A percentile compares a stretch with the other conserved stretches of the same genome.
phyloP scores from a whole-genome alignment of 306 rosid genomes.

The Dryas alaskensis region DNA sequence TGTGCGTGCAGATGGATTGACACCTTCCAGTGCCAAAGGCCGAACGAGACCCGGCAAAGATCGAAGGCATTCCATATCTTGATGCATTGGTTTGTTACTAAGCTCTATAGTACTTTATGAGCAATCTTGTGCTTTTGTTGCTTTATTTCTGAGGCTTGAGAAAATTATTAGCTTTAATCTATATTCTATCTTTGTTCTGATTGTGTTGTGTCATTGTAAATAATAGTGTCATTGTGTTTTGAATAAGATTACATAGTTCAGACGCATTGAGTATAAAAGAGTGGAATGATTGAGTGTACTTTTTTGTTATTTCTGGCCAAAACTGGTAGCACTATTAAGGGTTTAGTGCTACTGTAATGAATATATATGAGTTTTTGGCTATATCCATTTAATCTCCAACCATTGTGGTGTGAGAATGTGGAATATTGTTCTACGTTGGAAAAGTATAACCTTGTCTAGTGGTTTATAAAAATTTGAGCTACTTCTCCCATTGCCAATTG shows the following conservation, averaged over 20 bases:
- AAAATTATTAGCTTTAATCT: constrained; percentile 8
- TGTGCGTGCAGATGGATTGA: constrained; percentile 55
- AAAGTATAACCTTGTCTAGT: too few species aligned
- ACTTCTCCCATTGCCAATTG: too few species aligned
- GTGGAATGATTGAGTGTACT: constrained; percentile 23
- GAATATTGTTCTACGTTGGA: too few species aligned
- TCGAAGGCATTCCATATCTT: constrained; percentile 88
- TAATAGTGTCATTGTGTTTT: constrained; percentile 29
- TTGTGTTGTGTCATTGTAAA: constrained; percentile 37
- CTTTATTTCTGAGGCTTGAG: constrained; percentile 23
- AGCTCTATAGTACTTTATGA: constrained; percentile 6
- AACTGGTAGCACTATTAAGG: neutral
- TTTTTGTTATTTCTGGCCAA: constrained; percentile 9
- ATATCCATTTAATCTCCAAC: too few species aligned
- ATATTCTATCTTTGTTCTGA: neutral
- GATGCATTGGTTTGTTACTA: constrained; percentile 28
- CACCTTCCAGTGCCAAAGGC: constrained; percentile 42
- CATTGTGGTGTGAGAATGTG: too few species aligned
- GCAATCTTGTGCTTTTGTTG: constrained; percentile 17
- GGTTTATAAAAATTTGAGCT: too few species aligned
- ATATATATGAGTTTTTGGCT: neutral
- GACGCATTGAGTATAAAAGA: constrained; percentile 27
- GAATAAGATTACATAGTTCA: constrained; percentile 30
- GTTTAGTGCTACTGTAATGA: neutral
- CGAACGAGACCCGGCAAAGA: constrained; percentile 56